phyloP scores from a whole-genome alignment of 2,329 filamentous ascomycete genomes.

The Pseudocercospora vitis region DNA sequence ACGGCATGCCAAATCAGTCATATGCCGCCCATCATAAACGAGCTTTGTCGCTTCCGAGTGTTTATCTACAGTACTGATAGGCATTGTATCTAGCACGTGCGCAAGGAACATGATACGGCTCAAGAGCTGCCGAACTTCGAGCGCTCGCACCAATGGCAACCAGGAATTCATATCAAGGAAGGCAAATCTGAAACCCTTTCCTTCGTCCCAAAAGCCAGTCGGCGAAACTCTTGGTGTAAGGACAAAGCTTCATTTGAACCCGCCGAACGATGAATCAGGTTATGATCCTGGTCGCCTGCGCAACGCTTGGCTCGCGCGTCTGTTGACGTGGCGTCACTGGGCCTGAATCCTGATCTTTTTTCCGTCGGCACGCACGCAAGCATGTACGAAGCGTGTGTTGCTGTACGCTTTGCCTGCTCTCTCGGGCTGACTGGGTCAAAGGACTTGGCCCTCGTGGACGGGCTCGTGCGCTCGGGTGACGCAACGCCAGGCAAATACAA shows the following conservation, averaged over 20 bases:
- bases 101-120: neutral
- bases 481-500: neutral
- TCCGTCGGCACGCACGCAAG: neutral
- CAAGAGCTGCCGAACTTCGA: neutral
- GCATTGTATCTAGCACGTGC: neutral
- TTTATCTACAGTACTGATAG: neutral
- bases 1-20: no score
- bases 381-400: no score
- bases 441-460: neutral
- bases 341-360: neutral
- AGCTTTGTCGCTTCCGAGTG: no score
- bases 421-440: no score
- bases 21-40: no score
- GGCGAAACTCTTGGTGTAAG: neutral
- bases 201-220: neutral
- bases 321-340: slow-evolving; percentile 5
- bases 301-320: slow-evolving; percentile 3
- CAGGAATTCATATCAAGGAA: neutral
- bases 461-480: slow-evolving; percentile 3
- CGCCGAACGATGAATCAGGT: slow-evolving; percentile 3
- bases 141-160: neutral
- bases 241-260: neutral
- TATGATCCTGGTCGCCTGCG: slow-evolving; percentile 1
- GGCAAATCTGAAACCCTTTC: neutral
- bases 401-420: no score